A percentile compares a stretch with the other conserved stretches of the same genome.
phyloP scores from a whole-genome alignment of 108 stramenopile species.

The Cyclotella kingstonii region DNA sequence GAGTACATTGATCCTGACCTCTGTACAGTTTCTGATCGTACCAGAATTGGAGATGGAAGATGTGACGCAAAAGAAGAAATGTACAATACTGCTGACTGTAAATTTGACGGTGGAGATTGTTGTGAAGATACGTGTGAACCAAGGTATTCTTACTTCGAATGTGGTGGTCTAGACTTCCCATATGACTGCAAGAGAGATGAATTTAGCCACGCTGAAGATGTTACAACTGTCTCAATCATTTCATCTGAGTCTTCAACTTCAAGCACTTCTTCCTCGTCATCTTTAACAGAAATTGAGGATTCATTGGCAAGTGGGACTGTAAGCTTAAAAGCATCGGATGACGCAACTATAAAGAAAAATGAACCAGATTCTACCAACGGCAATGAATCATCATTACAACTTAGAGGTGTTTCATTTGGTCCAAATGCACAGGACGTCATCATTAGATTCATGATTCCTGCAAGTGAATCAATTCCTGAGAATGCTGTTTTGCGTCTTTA shows the following conservation, averaged over 20 bases:
- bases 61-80: slow-evolving; percentile 37
- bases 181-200: slow-evolving; percentile 42
- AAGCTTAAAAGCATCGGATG: slow-evolving; percentile 4
- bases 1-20: slow-evolving; percentile 29
- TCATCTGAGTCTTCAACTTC: neutral
- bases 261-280: neutral
- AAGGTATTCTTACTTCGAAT: slow-evolving; percentile 33
- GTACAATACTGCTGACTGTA: slow-evolving; percentile 47
- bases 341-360: slow-evolving; percentile 20
- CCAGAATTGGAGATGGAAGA: slow-evolving; percentile 42
- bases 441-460: slow-evolving; percentile 25
- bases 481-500: slow-evolving; percentile 23
- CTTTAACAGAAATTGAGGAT: neutral
- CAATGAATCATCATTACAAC: neutral
- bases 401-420: slow-evolving; percentile 12
- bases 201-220: neutral
- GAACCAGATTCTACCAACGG: slow-evolving; percentile 26
- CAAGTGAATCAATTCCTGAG: slow-evolving; percentile 9
- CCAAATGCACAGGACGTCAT: slow-evolving; percentile 26
- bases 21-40: slow-evolving; percentile 40
- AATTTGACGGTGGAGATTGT: slow-evolving; percentile 43
- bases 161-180: slow-evolving; percentile 29
- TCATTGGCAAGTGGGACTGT: too few species aligned
- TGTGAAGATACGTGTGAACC: slow-evolving; percentile 35
- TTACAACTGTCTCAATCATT: neutral